These are phyloP conservation scores for Crithidia acanthocephali DNA, from an alignment of 208 protist genomes.

Conservation along the genomic window DNA sequence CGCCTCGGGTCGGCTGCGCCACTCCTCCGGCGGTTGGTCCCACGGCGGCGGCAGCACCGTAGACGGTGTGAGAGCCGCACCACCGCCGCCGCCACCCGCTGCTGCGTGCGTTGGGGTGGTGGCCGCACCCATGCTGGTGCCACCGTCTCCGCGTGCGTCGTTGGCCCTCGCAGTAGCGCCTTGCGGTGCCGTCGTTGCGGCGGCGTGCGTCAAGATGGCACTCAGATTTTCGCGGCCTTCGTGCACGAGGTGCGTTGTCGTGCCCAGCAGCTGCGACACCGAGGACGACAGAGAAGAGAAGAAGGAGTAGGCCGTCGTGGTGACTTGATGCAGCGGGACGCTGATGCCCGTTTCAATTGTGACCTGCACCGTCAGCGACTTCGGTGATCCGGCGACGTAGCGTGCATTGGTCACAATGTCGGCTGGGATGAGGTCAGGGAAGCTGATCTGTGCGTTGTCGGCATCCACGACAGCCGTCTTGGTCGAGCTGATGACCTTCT, in stretches of 20 bases:
- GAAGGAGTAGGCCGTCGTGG: constrained; percentile 58
- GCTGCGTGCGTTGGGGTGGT: neutral
- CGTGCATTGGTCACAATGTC: constrained; percentile 31
- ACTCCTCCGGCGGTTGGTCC: constrained; percentile 60
- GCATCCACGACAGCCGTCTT: constrained; percentile 35
- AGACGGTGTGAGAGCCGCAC: neutral
- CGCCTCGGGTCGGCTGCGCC: constrained; percentile 49
- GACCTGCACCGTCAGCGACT: constrained; percentile 47
- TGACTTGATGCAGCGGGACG: constrained; percentile 61
- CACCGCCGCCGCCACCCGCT: neutral
- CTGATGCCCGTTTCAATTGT: constrained; percentile 69
- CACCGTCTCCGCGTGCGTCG: neutral
- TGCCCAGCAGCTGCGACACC: constrained; percentile 50
- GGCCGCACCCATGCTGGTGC: neutral
- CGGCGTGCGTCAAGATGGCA: neutral
- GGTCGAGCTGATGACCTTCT: constrained; percentile 30
- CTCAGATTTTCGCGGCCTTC: constrained; percentile 54
- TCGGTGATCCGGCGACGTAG: constrained; percentile 40
- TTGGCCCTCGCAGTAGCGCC: neutral
- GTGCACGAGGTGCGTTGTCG: constrained; percentile 45
- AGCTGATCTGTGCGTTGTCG: constrained; percentile 44
- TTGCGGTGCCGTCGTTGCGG: neutral
- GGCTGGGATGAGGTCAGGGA: constrained; percentile 59
- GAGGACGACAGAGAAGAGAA: constrained; percentile 64
- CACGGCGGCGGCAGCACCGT: constrained; percentile 51